Evolutionary conservation across 2,329 filamentous ascomycete species (phyloP), one percentile per base, ranked within the genome.

Genomic region (Periconia sp.): DNA sequence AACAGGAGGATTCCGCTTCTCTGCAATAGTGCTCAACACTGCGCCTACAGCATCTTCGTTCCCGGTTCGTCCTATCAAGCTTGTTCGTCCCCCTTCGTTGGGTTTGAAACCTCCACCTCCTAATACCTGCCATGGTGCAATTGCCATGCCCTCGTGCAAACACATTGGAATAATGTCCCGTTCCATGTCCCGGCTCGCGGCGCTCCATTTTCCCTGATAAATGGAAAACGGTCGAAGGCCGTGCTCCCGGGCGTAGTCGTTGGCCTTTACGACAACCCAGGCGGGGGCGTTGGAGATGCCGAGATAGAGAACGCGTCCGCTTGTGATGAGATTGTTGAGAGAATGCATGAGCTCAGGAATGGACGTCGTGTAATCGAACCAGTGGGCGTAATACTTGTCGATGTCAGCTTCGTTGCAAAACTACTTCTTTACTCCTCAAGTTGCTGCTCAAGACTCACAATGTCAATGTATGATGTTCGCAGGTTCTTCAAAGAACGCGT

Each of bases 381-480:
- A 66, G 55, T 78, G 76, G 11, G 70, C 46, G 54, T 73, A 73
- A 48, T 68, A 69, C 63, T 69, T 17, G 5, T 8, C 23, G 8
- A 27, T 27, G 8, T 27, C 8, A 27, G 23, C 17, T 15, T 9
- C 6, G 6, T 2, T 81, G 50, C 63, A 45, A 65, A 54, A 30
- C 68, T 49, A 13, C 10, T 14, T 37, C 33, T 37, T 3, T 11
- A 14, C 15, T 37, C 33, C 3, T 37, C 3, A 33, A 19, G 8
- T 15, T 20, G 9, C 15, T 30, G 14, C 30, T 19, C 19, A 47
- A 41, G 40, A 53, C 57, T 56, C 53, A 68, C 58, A 10, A 73
- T 48, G 63, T 91, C 88, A 53, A 91, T 84, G 65, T 90, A 91
- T 49, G 80, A 49, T 87, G 78, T 73, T 85, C 88, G 42, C 19